phyloP scores from a whole-genome alignment of 2,329 filamentous ascomycete species.

The Cryoendolithus antarcticus region DNA sequence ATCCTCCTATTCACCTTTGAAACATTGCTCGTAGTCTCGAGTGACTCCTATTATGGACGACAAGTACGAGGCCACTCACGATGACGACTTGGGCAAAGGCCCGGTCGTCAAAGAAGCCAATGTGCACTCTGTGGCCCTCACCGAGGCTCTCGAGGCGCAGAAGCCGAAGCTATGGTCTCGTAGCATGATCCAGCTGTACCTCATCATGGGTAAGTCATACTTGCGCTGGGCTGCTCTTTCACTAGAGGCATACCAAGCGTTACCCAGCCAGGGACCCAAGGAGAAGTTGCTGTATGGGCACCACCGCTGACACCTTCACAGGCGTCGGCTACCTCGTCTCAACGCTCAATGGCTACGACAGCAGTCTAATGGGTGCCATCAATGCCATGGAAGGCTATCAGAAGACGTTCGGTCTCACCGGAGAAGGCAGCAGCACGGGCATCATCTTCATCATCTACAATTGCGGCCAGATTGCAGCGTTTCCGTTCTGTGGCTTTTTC shows the following conservation, averaged over 20 bases:
- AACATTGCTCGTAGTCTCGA: too few relatives aligned
- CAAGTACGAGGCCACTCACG: slow-evolving; percentile 25
- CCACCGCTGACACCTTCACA: neutral
- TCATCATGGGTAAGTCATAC: slow-evolving; percentile 3
- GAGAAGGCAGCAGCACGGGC: slow-evolving; percentile 34
- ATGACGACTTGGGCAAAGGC: slow-evolving; percentile 10
- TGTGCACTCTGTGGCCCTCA: slow-evolving; percentile 5
- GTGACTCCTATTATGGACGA: slow-evolving; percentile 28
- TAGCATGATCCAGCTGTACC: slow-evolving; percentile 22
- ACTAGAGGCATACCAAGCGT: too few relatives aligned
- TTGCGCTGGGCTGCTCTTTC: too few relatives aligned
- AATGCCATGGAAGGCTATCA: slow-evolving; percentile 41
- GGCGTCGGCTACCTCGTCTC: neutral
- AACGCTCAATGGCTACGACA: slow-evolving; percentile 10
- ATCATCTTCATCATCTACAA: slow-evolving; percentile 30
- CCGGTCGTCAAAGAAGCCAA: slow-evolving; percentile 10
- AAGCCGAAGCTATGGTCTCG: slow-evolving; percentile 21
- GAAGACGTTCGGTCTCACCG: slow-evolving; percentile 32
- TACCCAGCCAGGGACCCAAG: too few relatives aligned
- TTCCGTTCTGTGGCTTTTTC: slow-evolving; percentile 28
- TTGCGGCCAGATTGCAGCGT: slow-evolving; percentile 36
- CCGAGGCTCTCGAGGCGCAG: slow-evolving; percentile 22
- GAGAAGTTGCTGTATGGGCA: too few relatives aligned
- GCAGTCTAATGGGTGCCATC: slow-evolving; percentile 31
- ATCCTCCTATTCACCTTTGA: too few relatives aligned